Conservation (phyloP, 805 yeast species). For the Candida nonsorbophila region DNA sequence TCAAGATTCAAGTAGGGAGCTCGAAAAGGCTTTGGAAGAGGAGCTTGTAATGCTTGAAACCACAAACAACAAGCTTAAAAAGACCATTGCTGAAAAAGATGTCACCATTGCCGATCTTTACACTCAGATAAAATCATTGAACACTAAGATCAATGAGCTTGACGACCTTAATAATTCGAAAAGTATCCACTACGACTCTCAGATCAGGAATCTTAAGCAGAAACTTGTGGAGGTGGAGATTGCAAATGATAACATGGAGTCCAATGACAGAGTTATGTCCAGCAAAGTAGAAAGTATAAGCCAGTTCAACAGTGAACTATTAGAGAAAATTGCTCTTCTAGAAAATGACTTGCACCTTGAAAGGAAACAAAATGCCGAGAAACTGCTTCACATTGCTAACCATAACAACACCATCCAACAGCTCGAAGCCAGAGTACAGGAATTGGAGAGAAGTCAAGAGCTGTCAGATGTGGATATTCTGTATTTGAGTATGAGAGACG, state of each 20-base stretch:
- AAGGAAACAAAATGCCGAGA: slow-evolving; percentile 16
- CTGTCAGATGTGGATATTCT: slow-evolving; percentile 11
- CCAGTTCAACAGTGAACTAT: slow-evolving; percentile 35
- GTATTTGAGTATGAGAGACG: slow-evolving; percentile 20
- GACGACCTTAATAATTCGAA: slow-evolving; percentile 16
- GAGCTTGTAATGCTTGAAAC: slow-evolving; percentile 32
- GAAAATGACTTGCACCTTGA: slow-evolving; percentile 36
- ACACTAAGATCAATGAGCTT: slow-evolving; percentile 2
- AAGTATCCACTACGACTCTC: slow-evolving; percentile 13
- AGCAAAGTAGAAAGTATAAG: slow-evolving; percentile 26
- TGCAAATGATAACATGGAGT: slow-evolving; percentile 36
- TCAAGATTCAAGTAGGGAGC: slow-evolving; percentile 38
- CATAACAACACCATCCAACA: slow-evolving; percentile 25
- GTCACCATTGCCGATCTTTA: neutral
- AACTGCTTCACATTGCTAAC: slow-evolving; percentile 22
- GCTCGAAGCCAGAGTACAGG: slow-evolving; percentile 4
- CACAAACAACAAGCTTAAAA: slow-evolving; percentile 13
- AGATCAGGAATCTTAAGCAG: slow-evolving; percentile 18
- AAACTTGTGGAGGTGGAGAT: slow-evolving; percentile 37
- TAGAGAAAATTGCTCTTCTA: slow-evolving; percentile 37
- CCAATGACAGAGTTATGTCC: slow-evolving; percentile 30
- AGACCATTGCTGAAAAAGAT: slow-evolving; percentile 9
- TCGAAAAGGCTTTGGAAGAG: slow-evolving; percentile 41
- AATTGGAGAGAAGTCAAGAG: slow-evolving; percentile 4
- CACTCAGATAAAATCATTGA: slow-evolving; percentile 3